Evolutionary conservation across 2,329 filamentous ascomycete genomes (phyloP).

Genomic region (Arachnomyces sp.): DNA sequence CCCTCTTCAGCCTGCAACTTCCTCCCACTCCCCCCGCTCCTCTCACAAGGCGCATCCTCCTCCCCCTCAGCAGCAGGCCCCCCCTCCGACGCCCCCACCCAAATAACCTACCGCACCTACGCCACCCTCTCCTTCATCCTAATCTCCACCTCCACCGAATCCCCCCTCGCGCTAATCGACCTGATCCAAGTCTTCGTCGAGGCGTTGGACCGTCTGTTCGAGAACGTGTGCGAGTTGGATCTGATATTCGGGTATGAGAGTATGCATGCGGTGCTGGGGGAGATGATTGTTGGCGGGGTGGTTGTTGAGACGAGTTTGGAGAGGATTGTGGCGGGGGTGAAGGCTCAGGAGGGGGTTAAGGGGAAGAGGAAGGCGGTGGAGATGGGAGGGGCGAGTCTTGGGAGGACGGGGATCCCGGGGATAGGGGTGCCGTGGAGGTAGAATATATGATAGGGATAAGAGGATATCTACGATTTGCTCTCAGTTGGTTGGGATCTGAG

Average conservation of each 20-base stretch:
- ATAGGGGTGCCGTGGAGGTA: constrained; percentile 31
- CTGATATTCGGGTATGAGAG: constrained; percentile 99
- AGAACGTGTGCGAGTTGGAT: constrained; percentile 97
- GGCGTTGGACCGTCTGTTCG: constrained; percentile 85
- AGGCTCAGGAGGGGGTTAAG: constrained; percentile 37
- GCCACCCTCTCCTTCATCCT: constrained; percentile 98
- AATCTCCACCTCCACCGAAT: constrained; percentile 93
- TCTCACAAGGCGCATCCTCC: constrained; percentile 45
- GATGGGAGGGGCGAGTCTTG: constrained; percentile 30
- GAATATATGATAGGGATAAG: constrained; percentile 2
- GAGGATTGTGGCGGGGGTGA: constrained; percentile 78
- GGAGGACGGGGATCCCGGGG: constrained; percentile 30
- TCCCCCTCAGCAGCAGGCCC: constrained; percentile 42
- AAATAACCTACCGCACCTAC: constrained; percentile 97
- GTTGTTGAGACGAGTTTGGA: constrained; percentile 89
- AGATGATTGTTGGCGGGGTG: constrained; percentile 93
- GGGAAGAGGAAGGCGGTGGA: constrained; percentile 39
- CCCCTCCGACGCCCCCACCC: constrained; percentile 80
- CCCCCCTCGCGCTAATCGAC: constrained; percentile 87
- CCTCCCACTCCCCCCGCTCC: constrained; percentile 65
- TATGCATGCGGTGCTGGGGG: constrained; percentile 76
- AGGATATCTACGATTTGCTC: constrained; percentile 3
- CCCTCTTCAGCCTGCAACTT: constrained; percentile 95
- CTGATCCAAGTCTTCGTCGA: constrained; percentile 98
- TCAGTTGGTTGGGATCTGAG: constrained; percentile 1